phyloP scores from a whole-genome alignment of 2,329 filamentous ascomycete genomes.

The Thelonectria blattea region DNA sequence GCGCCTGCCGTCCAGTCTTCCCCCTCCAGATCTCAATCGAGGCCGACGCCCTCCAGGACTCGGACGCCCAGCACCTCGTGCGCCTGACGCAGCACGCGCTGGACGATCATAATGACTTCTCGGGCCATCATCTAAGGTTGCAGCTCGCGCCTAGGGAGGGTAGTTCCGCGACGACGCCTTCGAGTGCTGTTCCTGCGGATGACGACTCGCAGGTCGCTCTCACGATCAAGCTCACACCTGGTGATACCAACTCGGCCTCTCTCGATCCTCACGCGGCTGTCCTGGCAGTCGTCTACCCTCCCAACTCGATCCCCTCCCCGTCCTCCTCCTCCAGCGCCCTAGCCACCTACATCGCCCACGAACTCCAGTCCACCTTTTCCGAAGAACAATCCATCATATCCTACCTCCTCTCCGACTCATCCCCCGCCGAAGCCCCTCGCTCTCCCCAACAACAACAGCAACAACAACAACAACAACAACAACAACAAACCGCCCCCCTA shows the following conservation, averaged over 20 bases:
- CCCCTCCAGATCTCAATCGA: conserved; percentile 83
- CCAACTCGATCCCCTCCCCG: conserved; percentile 69
- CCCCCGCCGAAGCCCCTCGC: no score
- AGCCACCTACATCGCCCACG: conserved; percentile 77
- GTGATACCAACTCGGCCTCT: conserved; percentile 64
- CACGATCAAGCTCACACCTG: conserved; percentile 72
- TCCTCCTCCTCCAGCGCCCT: conserved; percentile 75
- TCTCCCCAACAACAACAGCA: no score
- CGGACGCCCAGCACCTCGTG: conserved; percentile 75
- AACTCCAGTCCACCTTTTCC: conserved; percentile 78
- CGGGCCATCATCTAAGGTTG: conserved; percentile 77
- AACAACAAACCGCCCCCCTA: no score
- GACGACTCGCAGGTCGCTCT: conserved; percentile 64
- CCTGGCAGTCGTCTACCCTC: conserved; percentile 79
- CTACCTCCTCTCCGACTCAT: conserved; percentile 69
- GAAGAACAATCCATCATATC: conserved; percentile 90
- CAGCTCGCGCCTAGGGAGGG: conserved; percentile 38
- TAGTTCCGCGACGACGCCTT: not conserved
- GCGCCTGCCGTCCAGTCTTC: conserved; percentile 88
- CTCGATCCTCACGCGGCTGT: conserved; percentile 73
- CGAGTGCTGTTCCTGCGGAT: conserved; percentile 24
- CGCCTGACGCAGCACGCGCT: conserved; percentile 84
- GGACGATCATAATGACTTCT: conserved; percentile 86
- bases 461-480: no score
- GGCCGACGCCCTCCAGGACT: conserved; percentile 66